These are phyloP conservation scores for Pichia sp. DNA, from an alignment of 1,139 yeast genomes.

Conservation along the genomic window DNA sequence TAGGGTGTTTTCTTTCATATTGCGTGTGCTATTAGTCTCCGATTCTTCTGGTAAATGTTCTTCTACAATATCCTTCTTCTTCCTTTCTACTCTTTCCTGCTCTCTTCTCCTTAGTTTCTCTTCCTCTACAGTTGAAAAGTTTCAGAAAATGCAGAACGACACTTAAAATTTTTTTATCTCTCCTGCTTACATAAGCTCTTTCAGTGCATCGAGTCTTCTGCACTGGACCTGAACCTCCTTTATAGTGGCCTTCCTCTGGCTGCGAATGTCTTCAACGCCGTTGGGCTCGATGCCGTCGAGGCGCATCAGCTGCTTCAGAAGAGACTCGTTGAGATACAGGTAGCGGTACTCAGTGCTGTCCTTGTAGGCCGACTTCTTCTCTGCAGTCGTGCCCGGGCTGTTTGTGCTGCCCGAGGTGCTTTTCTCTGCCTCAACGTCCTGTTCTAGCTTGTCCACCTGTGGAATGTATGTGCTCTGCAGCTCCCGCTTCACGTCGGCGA, in stretches of 20 bases:
- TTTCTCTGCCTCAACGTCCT: slow-evolving; percentile 5
- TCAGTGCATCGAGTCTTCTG: slow-evolving; percentile 19
- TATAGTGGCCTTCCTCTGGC: slow-evolving; percentile 55
- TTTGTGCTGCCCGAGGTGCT: slow-evolving; percentile 1
- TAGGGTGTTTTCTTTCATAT: slow-evolving; percentile 26
- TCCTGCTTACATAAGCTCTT: slow-evolving; percentile 4
- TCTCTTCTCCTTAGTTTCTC: background rate
- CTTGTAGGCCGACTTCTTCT: slow-evolving; percentile 6
- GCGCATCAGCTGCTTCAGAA: slow-evolving; percentile 60
- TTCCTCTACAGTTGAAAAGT: background rate
- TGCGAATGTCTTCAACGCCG: slow-evolving; percentile 48
- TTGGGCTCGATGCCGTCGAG: slow-evolving; percentile 59
- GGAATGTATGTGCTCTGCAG: background rate
- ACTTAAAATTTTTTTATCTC: background rate
- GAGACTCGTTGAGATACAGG: slow-evolving; percentile 60
- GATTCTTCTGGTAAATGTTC: background rate
- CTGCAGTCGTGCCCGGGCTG: background rate
- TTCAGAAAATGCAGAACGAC: background rate
- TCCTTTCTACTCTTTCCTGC: background rate
- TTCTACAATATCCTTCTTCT: background rate
- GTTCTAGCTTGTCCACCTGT: slow-evolving; percentile 10
- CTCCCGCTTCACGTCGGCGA: slow-evolving; percentile 1
- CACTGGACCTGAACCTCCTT: slow-evolving; percentile 48
- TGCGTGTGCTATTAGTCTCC: background rate
- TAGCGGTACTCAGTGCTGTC: slow-evolving; percentile 40